Evolutionary conservation across 1,139 yeast species (phyloP), one percentile per base, ranked within the genome.

Genomic region (Sugiyamaella xylanicola): DNA sequence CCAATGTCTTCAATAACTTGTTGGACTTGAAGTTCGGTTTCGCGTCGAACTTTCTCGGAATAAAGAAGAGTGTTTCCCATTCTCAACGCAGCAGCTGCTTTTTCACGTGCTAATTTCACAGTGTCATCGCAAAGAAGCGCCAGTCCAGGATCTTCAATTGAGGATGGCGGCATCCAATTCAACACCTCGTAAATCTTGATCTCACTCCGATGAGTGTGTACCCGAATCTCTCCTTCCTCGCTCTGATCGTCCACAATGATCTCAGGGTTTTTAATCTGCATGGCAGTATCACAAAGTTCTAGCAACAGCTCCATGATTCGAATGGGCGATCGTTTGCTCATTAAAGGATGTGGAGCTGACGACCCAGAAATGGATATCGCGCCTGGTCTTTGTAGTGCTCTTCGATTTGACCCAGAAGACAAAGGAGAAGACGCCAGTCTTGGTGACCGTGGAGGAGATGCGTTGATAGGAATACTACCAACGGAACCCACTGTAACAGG

Each of bases 41-140:
- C 97, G 47, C 79, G 81, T 59, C 90, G 87, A 48, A 93, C 83
- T 63, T 85, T 85, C 60, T 87, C 87, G n/a, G 89, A 83, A 66
- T 87, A 91, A 57, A 86, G 84, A 56, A 89, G 75, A 2, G 92
- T 82, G 57, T 93, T 87, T 25, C 89, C 86, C 61, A 89, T 76
- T 63, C 98, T 76, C 17, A 84, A 75, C n/a, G 91, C 78, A 0
- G 90, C 80, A 53, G 86, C 91, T 1, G 89, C 80, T 67, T 93
- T 92, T 27, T 81, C 83, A 53, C 77, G 76, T 0, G 87, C 84
- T 36, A 87, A 68, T 0, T 66, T 68, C 59, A 82, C 81, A 0
- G 97, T 88, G 64, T 90, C 97, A 19, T 79, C 83, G 2, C 87
- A 80, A 22, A 91, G 72, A 17, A 82, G 70, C 51, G 77, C 75